Evolutionary conservation across 345 rosid species (phyloP).

Genomic region (Eutrema japonicum): DNA sequence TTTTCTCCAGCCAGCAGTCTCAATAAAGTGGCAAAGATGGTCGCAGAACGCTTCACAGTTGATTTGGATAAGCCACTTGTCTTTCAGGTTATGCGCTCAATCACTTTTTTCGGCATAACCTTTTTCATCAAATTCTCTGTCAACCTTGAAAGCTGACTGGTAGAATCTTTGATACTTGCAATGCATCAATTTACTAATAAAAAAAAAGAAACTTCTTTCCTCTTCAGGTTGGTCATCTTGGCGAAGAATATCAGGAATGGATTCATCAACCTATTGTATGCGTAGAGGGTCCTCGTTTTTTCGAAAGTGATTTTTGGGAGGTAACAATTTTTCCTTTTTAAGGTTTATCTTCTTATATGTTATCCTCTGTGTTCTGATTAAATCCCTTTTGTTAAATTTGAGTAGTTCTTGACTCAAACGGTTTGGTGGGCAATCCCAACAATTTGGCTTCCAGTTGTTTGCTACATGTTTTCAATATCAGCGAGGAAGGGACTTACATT

Average conservation of each 20-base stretch:
- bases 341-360: background rate
- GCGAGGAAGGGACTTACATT: slow-evolving; percentile 61
- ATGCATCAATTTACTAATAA: slow-evolving; percentile 1
- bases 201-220: background rate
- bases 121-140: background rate
- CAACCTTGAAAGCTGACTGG: background rate
- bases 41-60: slow-evolving; percentile 71
- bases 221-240: slow-evolving; percentile 94
- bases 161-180: background rate
- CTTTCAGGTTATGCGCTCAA: slow-evolving; percentile 65
- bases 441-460: slow-evolving; percentile 89
- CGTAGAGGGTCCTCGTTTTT: slow-evolving; percentile 94
- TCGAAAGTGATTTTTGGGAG: slow-evolving; percentile 89
- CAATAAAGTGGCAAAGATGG: slow-evolving; percentile 59
- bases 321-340: slow-evolving; percentile 41
- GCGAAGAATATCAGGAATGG: slow-evolving; percentile 94
- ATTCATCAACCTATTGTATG: slow-evolving; percentile 95
- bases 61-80: slow-evolving; percentile 91
- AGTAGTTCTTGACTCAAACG: slow-evolving; percentile 87
- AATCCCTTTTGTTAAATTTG: background rate
- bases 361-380: slow-evolving; percentile 7
- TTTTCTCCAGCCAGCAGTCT: slow-evolving; percentile 27
- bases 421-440: slow-evolving; percentile 97
- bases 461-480: slow-evolving; percentile 66
- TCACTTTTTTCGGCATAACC: background rate